Evolutionary conservation across 805 yeast genomes (phyloP).

Genomic region (Millerago galiae): DNA sequence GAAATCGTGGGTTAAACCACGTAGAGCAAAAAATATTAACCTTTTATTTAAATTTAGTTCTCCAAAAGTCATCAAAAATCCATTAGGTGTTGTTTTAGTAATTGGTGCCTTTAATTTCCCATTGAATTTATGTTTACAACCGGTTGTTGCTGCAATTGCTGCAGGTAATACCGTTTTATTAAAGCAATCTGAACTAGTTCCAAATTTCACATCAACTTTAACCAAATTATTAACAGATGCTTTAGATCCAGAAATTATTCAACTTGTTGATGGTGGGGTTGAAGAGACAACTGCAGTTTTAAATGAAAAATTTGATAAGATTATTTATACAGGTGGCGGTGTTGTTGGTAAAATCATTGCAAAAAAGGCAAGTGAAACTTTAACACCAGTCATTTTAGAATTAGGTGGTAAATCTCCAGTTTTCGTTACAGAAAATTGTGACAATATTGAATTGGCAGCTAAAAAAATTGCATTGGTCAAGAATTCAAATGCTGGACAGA

Average conservation of each 20-base stretch:
- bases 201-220: constrained; percentile 50
- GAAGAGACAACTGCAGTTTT: constrained; percentile 56
- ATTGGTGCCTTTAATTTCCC: constrained; percentile 85
- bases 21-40: constrained; percentile 18
- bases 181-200: constrained; percentile 54
- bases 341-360: constrained; percentile 74
- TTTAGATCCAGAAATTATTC: constrained; percentile 50
- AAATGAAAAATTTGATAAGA: constrained; percentile 64
- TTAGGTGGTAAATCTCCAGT: constrained; percentile 93
- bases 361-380: constrained; percentile 71
- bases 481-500: constrained; percentile 79
- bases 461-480: constrained; percentile 73
- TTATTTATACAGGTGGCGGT: constrained; percentile 79
- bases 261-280: constrained; percentile 67
- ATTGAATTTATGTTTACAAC: constrained; percentile 50
- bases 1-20: constrained; percentile 54
- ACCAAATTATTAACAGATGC: constrained; percentile 47
- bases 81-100: constrained; percentile 64
- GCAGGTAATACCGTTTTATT: constrained; percentile 70
- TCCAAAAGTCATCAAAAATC: constrained; percentile 23
- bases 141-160: constrained; percentile 75
- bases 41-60: constrained; percentile 15
- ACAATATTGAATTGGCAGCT: constrained; percentile 40
- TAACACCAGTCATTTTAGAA: constrained; percentile 79
- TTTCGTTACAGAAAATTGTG: constrained; percentile 49